phyloP scores from a whole-genome alignment of 768 basidiomycete genomes.

The Tephrocybe sp. region DNA sequence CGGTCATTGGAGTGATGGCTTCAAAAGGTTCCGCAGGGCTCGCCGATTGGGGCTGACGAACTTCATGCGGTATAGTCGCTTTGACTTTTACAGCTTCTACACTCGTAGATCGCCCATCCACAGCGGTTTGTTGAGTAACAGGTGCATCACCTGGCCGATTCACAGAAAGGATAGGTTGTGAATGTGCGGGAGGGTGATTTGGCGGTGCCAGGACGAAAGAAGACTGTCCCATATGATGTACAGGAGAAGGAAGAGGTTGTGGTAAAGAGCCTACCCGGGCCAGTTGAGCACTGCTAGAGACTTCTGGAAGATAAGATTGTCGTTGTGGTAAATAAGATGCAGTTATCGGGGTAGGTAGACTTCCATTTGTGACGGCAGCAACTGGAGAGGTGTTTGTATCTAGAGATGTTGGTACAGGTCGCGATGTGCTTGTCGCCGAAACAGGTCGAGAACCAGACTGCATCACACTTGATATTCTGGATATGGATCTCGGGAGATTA shows the following conservation, averaged over 20 bases:
- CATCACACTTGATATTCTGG: not conserved
- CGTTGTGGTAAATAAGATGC: slow-evolving; percentile 3
- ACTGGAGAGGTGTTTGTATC: not conserved
- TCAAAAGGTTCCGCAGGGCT: slow-evolving; percentile 3
- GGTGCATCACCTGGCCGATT: not conserved
- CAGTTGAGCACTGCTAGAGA: not conserved
- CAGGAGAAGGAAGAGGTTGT: not conserved
- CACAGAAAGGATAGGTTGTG: not conserved
- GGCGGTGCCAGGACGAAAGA: not conserved
- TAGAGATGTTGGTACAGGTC: not conserved
- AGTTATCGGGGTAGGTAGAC: slow-evolving; percentile 8
- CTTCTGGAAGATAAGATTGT: not conserved
- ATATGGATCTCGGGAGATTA: slow-evolving; percentile 2
- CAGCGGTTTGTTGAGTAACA: not conserved
- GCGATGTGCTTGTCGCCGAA: slow-evolving; percentile 2
- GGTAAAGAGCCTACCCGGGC: too few relatives aligned
- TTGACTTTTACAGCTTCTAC: not conserved
- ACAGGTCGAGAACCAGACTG: slow-evolving; percentile 1
- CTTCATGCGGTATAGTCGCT: not conserved
- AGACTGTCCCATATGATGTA: not conserved
- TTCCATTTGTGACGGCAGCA: not conserved
- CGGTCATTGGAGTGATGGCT: slow-evolving; percentile 7
- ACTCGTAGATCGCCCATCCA: not conserved
- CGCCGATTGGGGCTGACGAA: not conserved
- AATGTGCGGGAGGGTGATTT: not conserved